These are phyloP conservation scores for Penicillium concentricum DNA, from an alignment of 2,329 filamentous ascomycete genomes.

Conservation along the genomic window DNA sequence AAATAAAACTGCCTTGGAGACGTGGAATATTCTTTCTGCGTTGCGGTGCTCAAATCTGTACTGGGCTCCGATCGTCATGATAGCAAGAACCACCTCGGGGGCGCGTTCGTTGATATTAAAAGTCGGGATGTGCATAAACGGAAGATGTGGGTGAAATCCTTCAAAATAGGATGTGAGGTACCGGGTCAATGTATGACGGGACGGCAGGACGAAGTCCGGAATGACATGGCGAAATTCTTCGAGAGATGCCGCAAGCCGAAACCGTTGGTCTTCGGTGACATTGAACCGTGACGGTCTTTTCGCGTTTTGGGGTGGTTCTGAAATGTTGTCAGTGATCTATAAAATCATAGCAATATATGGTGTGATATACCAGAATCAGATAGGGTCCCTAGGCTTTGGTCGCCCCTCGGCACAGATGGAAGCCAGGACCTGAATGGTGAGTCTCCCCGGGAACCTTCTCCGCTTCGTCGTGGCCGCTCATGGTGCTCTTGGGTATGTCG, in stretches of 20 bases:
- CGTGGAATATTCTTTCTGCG: constrained; percentile 47
- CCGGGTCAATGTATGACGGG: constrained; percentile 65
- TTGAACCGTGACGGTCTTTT: constrained; percentile 25
- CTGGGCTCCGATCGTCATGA: constrained; percentile 59
- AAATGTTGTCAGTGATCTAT: neutral
- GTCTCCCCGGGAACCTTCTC: constrained; percentile 29
- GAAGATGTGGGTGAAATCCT: constrained; percentile 62
- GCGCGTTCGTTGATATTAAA: constrained; percentile 63
- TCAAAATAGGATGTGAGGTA: constrained; percentile 70
- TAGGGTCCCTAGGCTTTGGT: constrained; percentile 33
- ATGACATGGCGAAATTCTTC: constrained; percentile 33
- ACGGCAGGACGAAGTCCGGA: constrained; percentile 63
- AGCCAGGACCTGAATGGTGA: constrained; percentile 37
- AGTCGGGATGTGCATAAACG: constrained; percentile 67
- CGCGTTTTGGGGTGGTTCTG: constrained; percentile 29
- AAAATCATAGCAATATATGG: neutral
- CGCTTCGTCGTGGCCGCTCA: constrained; percentile 16
- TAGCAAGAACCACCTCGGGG: constrained; percentile 65
- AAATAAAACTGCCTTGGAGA: constrained; percentile 62
- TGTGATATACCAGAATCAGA: constrained; percentile 31
- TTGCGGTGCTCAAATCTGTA: constrained; percentile 50
- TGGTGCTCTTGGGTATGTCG: constrained; percentile 22
- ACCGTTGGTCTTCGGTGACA: constrained; percentile 31
- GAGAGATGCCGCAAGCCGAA: constrained; percentile 31
- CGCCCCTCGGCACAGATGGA: constrained; percentile 32